Conservation (phyloP, 2,329 filamentous ascomycete genomes). For the Plenodomus tracheiphilus region DNA sequence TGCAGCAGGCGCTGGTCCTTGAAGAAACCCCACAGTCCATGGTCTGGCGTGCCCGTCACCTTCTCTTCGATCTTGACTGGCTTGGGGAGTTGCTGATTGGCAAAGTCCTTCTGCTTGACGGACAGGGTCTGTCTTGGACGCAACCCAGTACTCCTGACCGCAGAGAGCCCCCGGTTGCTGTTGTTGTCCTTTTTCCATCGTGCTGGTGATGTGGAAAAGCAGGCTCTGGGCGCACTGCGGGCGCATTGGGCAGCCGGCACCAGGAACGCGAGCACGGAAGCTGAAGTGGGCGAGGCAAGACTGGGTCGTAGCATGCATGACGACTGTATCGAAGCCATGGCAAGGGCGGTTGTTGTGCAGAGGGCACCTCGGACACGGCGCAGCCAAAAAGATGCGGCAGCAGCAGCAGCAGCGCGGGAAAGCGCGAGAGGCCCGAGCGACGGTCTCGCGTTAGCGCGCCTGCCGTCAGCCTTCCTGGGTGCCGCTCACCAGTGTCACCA, state of each 20-base stretch:
- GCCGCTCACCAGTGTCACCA: too few species aligned
- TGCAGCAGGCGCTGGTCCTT: constrained; percentile 68
- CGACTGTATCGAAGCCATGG: constrained; percentile 36
- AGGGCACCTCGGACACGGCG: constrained; percentile 4
- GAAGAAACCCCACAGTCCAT: constrained; percentile 95
- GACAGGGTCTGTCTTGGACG: constrained; percentile 70
- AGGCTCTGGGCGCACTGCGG: constrained; percentile 50
- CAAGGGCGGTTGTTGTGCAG: constrained; percentile 17
- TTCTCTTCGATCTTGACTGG: constrained; percentile 67
- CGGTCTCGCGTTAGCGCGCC: neutral
- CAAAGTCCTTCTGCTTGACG: constrained; percentile 65
- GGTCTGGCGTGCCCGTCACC: constrained; percentile 67
- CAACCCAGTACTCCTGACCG: constrained; percentile 72
- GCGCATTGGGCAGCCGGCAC: constrained; percentile 28
- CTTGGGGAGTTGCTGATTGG: constrained; percentile 61
- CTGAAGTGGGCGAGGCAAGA: constrained; percentile 17
- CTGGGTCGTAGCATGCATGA: constrained; percentile 31
- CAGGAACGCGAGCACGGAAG: constrained; percentile 32
- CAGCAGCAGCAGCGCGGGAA: too few species aligned
- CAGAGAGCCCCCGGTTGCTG: constrained; percentile 78
- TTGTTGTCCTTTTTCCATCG: constrained; percentile 72
- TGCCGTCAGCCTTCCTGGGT: neutral
- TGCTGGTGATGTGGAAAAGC: constrained; percentile 56
- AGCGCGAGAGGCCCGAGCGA: neutral
- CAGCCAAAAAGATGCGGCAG: constrained; percentile 18